Conservation (phyloP, 1,284 basidiomycete genomes). For the Microbotryum intermedium region DNA sequence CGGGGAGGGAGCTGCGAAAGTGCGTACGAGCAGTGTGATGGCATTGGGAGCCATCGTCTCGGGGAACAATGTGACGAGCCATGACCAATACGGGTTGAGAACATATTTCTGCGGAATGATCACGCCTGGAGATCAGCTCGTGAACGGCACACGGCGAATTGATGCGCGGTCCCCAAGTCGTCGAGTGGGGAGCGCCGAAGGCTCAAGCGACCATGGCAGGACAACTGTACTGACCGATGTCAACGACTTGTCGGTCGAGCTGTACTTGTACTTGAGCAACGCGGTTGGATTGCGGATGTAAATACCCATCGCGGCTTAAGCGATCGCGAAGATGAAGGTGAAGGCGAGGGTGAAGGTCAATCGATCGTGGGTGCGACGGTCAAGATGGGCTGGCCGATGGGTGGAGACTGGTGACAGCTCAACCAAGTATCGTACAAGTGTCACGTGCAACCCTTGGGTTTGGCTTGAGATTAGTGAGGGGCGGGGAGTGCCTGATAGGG, state of each 20-base stretch:
- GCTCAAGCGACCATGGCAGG: not conserved
- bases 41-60: constrained; percentile 75
- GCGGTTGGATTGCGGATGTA: constrained; percentile 37
- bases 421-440: too few species aligned
- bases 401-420: too few species aligned
- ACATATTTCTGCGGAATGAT: constrained; percentile 58
- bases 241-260: constrained; percentile 48
- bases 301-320: constrained; percentile 21
- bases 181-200: not conserved
- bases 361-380: too few species aligned
- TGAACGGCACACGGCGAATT: too few species aligned
- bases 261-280: constrained; percentile 52
- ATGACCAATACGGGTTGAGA: constrained; percentile 86
- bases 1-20: not conserved
- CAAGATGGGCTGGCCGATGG: too few species aligned
- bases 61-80: constrained; percentile 88
- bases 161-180: too few species aligned
- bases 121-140: too few species aligned
- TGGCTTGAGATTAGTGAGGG: too few species aligned
- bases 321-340: too few species aligned
- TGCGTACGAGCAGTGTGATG: constrained; percentile 52
- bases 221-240: constrained; percentile 25
- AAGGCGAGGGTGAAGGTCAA: not conserved
- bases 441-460: too few species aligned
- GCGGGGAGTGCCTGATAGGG: too few species aligned